These are phyloP conservation scores for Arabis alpina DNA, from an alignment of 345 rosid genomes.

Conservation along the genomic window DNA sequence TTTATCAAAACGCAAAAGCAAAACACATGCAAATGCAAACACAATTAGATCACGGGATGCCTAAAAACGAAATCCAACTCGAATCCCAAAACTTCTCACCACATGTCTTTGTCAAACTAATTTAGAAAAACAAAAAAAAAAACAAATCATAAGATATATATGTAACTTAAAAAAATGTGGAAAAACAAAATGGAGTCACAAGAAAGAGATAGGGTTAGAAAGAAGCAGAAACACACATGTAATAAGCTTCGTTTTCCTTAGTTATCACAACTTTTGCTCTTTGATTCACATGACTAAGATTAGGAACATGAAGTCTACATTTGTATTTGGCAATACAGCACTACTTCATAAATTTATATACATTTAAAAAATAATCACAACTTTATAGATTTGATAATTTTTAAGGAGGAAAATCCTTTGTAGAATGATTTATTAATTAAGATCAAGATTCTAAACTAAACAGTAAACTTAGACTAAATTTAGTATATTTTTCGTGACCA, in stretches of 20 bases:
- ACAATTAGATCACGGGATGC: slow-evolving; percentile 28
- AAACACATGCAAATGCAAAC: background rate
- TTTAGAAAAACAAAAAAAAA: no score
- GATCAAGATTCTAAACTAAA: no score
- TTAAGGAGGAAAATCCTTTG: no score
- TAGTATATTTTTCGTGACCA: no score
- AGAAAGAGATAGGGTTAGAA: slow-evolving; percentile 33
- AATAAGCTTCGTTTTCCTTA: slow-evolving; percentile 23
- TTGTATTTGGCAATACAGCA: slow-evolving; percentile 1
- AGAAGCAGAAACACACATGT: slow-evolving; percentile 36
- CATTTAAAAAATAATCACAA: background rate
- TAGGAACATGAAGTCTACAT: slow-evolving; percentile 40
- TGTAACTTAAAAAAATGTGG: background rate
- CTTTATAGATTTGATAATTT: no score
- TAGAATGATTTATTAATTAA: no score
- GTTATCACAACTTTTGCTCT: slow-evolving; percentile 23
- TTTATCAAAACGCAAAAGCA: no score
- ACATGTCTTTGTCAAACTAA: background rate
- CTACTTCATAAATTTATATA: background rate
- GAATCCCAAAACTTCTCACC: background rate
- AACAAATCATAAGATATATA: slow-evolving; percentile 11
- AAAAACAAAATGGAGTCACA: slow-evolving; percentile 9
- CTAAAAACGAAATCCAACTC: slow-evolving; percentile 12
- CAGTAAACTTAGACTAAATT: no score
- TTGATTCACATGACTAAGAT: slow-evolving; percentile 42